phyloP scores from a whole-genome alignment of 148 eudicot species.

The Spergularia bocconei region DNA sequence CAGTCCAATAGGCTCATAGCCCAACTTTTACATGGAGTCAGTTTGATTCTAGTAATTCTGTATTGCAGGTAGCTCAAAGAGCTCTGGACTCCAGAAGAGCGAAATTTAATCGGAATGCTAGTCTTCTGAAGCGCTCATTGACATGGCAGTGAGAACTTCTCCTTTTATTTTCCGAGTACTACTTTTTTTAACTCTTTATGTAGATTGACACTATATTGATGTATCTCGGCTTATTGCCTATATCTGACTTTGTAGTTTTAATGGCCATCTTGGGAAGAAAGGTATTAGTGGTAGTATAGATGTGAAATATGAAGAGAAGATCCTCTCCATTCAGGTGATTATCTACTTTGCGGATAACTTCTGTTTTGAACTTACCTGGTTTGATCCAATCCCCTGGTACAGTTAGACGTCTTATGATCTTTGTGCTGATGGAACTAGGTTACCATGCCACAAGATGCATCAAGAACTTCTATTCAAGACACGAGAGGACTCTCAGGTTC shows the following conservation, averaged over 20 bases:
- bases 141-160: slow-evolving; percentile 73
- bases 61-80: slow-evolving; percentile 54
- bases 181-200: slow-evolving; percentile 8
- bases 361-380: slow-evolving; percentile 1
- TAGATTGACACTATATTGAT: not conserved
- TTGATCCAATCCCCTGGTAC: not conserved
- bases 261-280: slow-evolving; percentile 80
- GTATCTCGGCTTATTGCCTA: not conserved
- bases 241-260: slow-evolving; percentile 51
- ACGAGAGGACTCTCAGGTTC: slow-evolving; percentile 98
- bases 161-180: slow-evolving; percentile 5
- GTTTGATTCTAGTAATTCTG: slow-evolving; percentile 1
- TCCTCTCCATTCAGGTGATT: slow-evolving; percentile 77
- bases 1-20: not conserved
- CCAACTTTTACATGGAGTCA: not conserved
- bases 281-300: slow-evolving; percentile 81
- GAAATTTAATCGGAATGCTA: slow-evolving; percentile 69
- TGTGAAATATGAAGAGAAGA: slow-evolving; percentile 69
- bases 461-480: slow-evolving; percentile 72
- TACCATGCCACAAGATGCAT: slow-evolving; percentile 97
- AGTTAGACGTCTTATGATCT: slow-evolving; percentile 4
- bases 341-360: slow-evolving; percentile 12
- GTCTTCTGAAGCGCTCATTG: slow-evolving; percentile 65
- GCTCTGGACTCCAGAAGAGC: slow-evolving; percentile 55
- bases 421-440: slow-evolving; percentile 42